Evolutionary conservation across 805 yeast species (phyloP).

Genomic region (Barnettozyma siamensis): DNA sequence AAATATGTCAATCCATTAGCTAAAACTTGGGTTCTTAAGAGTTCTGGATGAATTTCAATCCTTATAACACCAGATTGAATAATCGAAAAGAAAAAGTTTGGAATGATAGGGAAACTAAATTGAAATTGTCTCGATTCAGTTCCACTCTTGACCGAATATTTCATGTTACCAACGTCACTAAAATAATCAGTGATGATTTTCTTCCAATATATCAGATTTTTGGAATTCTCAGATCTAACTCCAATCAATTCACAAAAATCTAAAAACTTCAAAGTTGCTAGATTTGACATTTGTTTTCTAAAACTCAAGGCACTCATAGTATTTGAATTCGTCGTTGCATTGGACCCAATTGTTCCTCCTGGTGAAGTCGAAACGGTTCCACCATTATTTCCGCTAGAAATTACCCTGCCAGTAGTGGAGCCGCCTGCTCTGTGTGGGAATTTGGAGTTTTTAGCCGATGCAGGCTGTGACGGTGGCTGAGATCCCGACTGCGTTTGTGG

Average conservation of each 20-base stretch:
- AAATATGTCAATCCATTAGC: constrained; percentile 48
- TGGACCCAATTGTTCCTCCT: background rate
- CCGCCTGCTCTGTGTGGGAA: constrained; percentile 2
- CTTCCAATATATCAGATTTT: constrained; percentile 45
- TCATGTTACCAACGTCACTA: constrained; percentile 43
- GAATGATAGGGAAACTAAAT: constrained; percentile 57
- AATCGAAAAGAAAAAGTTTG: constrained; percentile 50
- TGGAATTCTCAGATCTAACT: constrained; percentile 36
- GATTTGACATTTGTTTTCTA: constrained; percentile 39
- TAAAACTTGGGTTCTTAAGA: constrained; percentile 45
- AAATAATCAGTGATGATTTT: constrained; percentile 45
- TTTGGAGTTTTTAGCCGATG: background rate
- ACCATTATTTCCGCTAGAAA: background rate
- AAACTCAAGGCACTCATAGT: constrained; percentile 21
- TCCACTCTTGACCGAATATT: constrained; percentile 40
- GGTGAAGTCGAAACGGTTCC: background rate
- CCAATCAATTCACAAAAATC: constrained; percentile 45
- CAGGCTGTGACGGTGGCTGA: background rate
- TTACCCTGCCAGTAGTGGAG: background rate
- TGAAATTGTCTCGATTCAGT: constrained; percentile 54
- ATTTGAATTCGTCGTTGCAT: constrained; percentile 4
- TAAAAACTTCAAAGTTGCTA: constrained; percentile 45
- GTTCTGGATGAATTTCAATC: constrained; percentile 45
- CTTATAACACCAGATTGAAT: constrained; percentile 46
- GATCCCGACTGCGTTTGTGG: constrained; percentile 3